Percentiles rank a stretch among this genome's conserved stretches.
Evolutionary conservation across 1,139 yeast species (phyloP).

Genomic region (Pneumocystis sp.): DNA sequence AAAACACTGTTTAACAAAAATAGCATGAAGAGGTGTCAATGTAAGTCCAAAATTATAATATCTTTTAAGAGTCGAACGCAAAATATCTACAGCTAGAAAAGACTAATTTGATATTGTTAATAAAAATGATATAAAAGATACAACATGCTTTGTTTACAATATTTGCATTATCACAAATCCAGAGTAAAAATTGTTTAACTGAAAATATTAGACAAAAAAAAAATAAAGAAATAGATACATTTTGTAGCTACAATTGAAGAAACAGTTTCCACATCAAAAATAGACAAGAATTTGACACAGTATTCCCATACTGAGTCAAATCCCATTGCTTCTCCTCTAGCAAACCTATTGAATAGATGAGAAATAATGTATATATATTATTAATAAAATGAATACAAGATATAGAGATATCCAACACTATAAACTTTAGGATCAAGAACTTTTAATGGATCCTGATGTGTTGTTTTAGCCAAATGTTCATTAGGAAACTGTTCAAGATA

Average conservation of each 20-base stretch:
- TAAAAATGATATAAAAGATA: not conserved
- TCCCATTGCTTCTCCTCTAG: not conserved
- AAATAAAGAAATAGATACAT: not conserved
- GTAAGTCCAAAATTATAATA: not conserved
- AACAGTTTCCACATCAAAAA: not conserved
- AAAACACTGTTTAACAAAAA: not conserved
- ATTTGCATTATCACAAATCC: not conserved
- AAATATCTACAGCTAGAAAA: not conserved
- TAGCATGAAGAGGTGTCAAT: not conserved
- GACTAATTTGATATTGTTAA: not conserved
- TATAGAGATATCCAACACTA: not conserved
- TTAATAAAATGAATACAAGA: not conserved
- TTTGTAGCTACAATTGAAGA: not conserved
- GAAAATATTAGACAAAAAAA: not conserved
- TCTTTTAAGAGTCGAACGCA: not conserved
- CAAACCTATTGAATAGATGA: not conserved
- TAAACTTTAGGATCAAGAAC: not conserved
- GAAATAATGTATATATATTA: not conserved
- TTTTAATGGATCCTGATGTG: not conserved
- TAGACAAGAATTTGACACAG: not conserved
- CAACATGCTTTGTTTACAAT: not conserved
- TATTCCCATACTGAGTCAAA: not conserved
- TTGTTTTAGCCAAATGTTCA: not conserved
- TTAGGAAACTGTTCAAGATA: not conserved
- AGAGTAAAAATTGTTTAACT: not conserved